Evolutionary conservation across 768 basidiomycete genomes (phyloP).

Genomic region (Russula compacta): DNA sequence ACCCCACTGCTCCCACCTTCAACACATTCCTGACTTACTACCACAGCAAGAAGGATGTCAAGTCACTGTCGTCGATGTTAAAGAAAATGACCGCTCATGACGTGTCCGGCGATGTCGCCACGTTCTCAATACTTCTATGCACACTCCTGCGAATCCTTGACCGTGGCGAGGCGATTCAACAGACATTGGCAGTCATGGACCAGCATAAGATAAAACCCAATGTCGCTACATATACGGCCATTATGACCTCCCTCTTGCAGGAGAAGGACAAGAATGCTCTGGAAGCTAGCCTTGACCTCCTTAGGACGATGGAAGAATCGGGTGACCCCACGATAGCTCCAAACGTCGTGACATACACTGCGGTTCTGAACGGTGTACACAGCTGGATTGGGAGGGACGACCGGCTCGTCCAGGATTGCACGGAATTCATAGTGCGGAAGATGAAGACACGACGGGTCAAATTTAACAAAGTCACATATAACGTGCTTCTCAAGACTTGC

Average conservation of each 20-base stretch:
- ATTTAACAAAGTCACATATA: constrained; percentile 60
- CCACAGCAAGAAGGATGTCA: constrained; percentile 52
- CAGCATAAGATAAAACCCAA: constrained; percentile 67
- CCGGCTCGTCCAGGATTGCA: constrained; percentile 37
- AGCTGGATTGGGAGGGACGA: constrained; percentile 44
- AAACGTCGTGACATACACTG: constrained; percentile 79
- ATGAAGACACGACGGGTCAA: constrained; percentile 50
- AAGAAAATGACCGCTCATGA: constrained; percentile 44
- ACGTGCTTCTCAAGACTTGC: constrained; percentile 64
- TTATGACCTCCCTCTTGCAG: constrained; percentile 67
- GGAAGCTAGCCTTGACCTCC: constrained; percentile 54
- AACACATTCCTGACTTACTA: constrained; percentile 74
- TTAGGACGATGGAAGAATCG: constrained; percentile 65
- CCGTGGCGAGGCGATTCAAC: constrained; percentile 52
- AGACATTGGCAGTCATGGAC: constrained; percentile 65
- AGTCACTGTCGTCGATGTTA: constrained; percentile 48
- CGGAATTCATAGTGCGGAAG: constrained; percentile 40
- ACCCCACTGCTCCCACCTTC: constrained; percentile 65
- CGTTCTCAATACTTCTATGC: constrained; percentile 78
- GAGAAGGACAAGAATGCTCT: constrained; percentile 46
- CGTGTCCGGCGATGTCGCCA: constrained; percentile 69
- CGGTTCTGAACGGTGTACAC: constrained; percentile 65
- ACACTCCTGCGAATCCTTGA: constrained; percentile 58
- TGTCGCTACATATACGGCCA: constrained; percentile 65
- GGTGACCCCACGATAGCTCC: constrained; percentile 35